A percentile compares a stretch with the other conserved stretches of the same genome.
Conservation (phyloP, 2,329 filamentous ascomycete species). For the Dryadomyces sulphureus region DNA sequence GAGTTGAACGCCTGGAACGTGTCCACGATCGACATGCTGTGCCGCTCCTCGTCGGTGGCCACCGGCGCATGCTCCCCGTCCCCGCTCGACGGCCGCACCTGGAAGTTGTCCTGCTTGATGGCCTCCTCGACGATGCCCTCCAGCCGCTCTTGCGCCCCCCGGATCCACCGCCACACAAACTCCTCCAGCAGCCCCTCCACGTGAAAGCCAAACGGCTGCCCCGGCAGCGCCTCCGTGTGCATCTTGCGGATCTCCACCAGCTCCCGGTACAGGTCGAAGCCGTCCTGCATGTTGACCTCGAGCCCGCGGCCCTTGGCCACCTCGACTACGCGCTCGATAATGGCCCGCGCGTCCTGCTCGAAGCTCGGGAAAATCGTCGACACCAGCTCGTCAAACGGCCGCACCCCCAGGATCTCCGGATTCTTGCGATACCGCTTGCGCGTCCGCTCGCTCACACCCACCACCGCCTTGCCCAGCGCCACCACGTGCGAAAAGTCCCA, state of each 20-base stretch:
- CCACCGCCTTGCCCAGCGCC: slow-evolving; percentile 71
- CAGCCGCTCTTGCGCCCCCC: slow-evolving; percentile 63
- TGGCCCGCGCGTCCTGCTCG: slow-evolving; percentile 73
- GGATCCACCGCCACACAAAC: slow-evolving; percentile 95
- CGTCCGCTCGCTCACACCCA: slow-evolving; percentile 74
- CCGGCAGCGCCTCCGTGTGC: slow-evolving; percentile 60
- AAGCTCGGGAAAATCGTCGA: slow-evolving; percentile 79
- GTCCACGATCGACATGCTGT: slow-evolving; percentile 87
- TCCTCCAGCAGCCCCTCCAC: slow-evolving; percentile 74
- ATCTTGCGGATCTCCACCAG: slow-evolving; percentile 72
- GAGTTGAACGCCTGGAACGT: slow-evolving; percentile 91
- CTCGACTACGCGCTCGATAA: slow-evolving; percentile 68
- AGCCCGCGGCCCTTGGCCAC: slow-evolving; percentile 52
- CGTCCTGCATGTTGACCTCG: slow-evolving; percentile 78
- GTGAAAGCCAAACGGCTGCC: slow-evolving; percentile 67
- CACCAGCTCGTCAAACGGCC: slow-evolving; percentile 54
- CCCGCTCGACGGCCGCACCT: slow-evolving; percentile 51
- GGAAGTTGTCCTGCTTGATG: slow-evolving; percentile 79
- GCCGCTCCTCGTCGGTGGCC: slow-evolving; percentile 65
- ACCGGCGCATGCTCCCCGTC: slow-evolving; percentile 29
- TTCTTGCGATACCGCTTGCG: slow-evolving; percentile 85
- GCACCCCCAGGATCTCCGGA: slow-evolving; percentile 68
- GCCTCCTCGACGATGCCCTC: slow-evolving; percentile 77
- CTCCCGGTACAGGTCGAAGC: slow-evolving; percentile 85
- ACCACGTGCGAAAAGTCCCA: slow-evolving; percentile 92